Evolutionary conservation across 805 yeast species (phyloP), one percentile per base, ranked within the genome.

Genomic region (Ogataea sp.): DNA sequence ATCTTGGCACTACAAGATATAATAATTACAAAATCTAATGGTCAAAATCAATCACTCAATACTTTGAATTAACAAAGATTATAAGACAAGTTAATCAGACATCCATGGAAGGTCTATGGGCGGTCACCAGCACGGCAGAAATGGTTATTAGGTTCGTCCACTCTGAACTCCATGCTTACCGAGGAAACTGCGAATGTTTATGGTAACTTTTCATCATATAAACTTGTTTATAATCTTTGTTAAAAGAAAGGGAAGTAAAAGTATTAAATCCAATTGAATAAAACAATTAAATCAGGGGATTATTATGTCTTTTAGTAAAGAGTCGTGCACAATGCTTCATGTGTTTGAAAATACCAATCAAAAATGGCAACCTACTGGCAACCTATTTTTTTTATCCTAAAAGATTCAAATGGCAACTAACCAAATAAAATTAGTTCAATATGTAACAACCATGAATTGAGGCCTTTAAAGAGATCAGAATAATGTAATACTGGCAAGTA

Each of bases 111-210:
- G 90, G 85, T 70, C 74, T 56, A 59, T 44, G 70, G 71, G 86
- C 93, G 90, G 89, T 81, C 89, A 83, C 88, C 67, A 87, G 64
- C 75, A 70, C 71, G 77, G 81, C 63, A 75, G 72, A 80, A 71
- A 42, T 35, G 46, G 51, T 52, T 39, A 45, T 51, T 82, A 83
- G 89, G 89, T 80, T 82, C 87, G 57, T 48, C 53, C 51, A 43
- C 25, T 52, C 56, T 54, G 54, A 64, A 66, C 65, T 73, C 88
- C 79, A 77, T 71, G 77, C 64, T 84, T 83, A 81, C 89, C 93
- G 93, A 76, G 90, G 89, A 83, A 82, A 83, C 93, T 83, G 93
- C 90, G 93, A 83, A 82, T 82, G 93, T 80, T 73, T 65, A 69
- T 70, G 80, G 79, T 64, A 68, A 64, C 65, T 68, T 69, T 77